Base-by-base conservation (phyloP, 2,329 filamentous ascomycete species). In the Colletotrichum coccodes region DNA sequence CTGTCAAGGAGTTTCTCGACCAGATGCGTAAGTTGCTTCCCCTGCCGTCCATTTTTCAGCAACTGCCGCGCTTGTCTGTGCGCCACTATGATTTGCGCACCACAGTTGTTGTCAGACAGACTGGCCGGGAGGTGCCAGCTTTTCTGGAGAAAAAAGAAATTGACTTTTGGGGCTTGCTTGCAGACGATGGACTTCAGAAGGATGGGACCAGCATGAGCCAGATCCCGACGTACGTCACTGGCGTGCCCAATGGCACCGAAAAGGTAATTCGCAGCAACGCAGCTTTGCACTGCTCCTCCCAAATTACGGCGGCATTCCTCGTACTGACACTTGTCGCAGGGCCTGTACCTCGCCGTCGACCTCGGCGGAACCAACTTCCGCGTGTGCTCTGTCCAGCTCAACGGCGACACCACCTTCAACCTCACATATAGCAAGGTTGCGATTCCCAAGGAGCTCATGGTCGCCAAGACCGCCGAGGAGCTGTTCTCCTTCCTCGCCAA, bases 291-390 rank as follows among this genome's bases (percentile, higher is more conserved):
- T 56, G 34, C 65, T 72, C 36, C 30, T 38, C n/a, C 7, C 34
- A 40, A 23, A 21, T 9, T 40, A 30, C 38, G 40, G 49, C 3
- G 12, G 18, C 52, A 9, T 47, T 42, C 14, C 64, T 59, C 64
- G 28, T 44, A 50, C 58, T 71, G 52, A 70, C 59, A 65, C 32
- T n/a, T n/a, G 60, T 38, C 52, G n/a, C 75, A 97, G 94, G 96
- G 96, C 54, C 86, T 98, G 44, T 99, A 98, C 83, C 90, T 99
- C 77, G 95, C 96, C 44, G 95, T 99, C 72, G 96, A 99, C 77
- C 88, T 99, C n/a, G 96, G 96, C 71, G 96, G 96, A 75, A 99
- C 96, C 72, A 99, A 99, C 84, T 97, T 98, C 82, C 92, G 96
- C 75, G 96, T 99, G 76, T 99, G 96, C 84, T 98, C 95, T 49